A percentile compares a stretch with the other conserved stretches of the same genome.
These are phyloP conservation scores for Kwoniella sp. DNA, from an alignment of 768 basidiomycete genomes.

Conservation along the genomic window DNA sequence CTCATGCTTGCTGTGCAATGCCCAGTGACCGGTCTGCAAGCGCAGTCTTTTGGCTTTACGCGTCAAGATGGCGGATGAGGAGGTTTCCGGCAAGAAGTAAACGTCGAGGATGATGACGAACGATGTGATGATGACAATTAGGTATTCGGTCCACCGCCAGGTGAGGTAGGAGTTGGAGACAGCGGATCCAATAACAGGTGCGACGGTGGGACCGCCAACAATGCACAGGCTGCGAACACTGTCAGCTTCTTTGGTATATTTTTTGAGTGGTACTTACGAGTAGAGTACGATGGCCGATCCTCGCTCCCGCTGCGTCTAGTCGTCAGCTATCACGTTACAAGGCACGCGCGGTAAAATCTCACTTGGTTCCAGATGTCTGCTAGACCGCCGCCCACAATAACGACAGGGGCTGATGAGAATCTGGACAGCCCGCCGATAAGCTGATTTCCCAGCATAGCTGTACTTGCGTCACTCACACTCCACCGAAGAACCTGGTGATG, in stretches of 20 bases:
- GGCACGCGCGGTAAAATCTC: too few relatives aligned
- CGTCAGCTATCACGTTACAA: too few relatives aligned
- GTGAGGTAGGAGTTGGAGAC: constrained; percentile 42
- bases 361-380: constrained; percentile 39
- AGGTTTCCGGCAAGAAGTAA: constrained; percentile 49
- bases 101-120: constrained; percentile 32
- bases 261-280: constrained; percentile 13
- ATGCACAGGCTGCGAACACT: constrained; percentile 43
- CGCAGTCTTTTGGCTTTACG: constrained; percentile 43
- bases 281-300: constrained; percentile 48
- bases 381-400: constrained; percentile 35
- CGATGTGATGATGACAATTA: constrained; percentile 44
- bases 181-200: constrained; percentile 45
- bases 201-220: constrained; percentile 45
- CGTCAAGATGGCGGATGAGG: constrained; percentile 46
- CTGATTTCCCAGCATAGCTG: background rate
- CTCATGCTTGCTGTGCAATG: constrained; percentile 45
- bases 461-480: constrained; percentile 1
- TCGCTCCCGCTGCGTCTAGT: constrained; percentile 23
- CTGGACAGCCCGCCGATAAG: background rate
- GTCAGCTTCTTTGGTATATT: too few relatives aligned
- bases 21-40: constrained; percentile 42
- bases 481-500: constrained; percentile 44
- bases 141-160: constrained; percentile 51
- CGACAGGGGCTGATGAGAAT: constrained; percentile 43